Evolutionary conservation across 179 eudicot genomes (phyloP), one percentile per base, ranked within the genome.

Genomic region (Corrigiola litoralis): DNA sequence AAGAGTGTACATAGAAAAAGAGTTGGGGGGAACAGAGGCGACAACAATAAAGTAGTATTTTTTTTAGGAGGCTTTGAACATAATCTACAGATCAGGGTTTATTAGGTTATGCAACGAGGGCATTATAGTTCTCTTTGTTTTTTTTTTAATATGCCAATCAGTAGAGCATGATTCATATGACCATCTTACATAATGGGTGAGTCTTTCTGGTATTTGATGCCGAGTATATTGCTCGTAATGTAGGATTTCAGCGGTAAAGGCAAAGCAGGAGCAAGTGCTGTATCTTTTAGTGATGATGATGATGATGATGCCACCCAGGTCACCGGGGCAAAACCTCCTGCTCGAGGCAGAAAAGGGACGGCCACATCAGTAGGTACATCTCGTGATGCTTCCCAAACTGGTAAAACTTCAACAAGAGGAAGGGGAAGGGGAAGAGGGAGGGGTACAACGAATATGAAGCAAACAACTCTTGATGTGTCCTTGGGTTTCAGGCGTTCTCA

Each of bases 241-340:
- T 54, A 94, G 97, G 81, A 80, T 37, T 42, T 76, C 42, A 69
- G 72, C 65, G 75, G 70, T 58, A 87, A 76, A 79, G 71, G 70
- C 63, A 65, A 79, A 66, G 61, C 73, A 54, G 91, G 84, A 70
- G 50, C 70, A 67, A 78, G 54, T 72, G 83, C 90, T 33, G 89
- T 74, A 68, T 82, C 99, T 34, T 90, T 94, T 68, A 94, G 99
- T 71, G 99, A 94, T 69, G 92, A 85, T 66, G 88, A 82, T 65
- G n/a, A n/a, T n/a, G 99, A 94, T 49, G 99, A 90, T 37, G 64
- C 79, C 33, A 63, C 87, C 63, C 79, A 67, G 46, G 50, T 83
- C 28, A 56, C 83, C 11, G 79, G 75, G 42, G 68, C 69, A 45
- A 90, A 82, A 69, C 14, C 89, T 60, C 42, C 80, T 18, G 62